Evolutionary conservation across 345 rosid species (phyloP).

Genomic region (Eucalyptus melliodora): DNA sequence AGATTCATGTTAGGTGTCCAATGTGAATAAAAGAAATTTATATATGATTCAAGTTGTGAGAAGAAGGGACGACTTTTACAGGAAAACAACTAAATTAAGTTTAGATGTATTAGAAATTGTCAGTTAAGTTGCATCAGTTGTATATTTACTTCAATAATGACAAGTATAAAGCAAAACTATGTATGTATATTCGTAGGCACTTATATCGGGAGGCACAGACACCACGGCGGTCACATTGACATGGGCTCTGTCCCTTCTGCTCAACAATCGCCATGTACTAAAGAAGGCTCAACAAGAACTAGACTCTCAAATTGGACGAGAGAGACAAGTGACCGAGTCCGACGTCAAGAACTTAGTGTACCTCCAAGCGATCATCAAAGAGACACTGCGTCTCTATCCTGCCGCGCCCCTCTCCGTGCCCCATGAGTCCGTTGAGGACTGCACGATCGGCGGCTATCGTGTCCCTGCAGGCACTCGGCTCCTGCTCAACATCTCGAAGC

Average conservation of each 20-base stretch:
- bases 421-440: constrained; percentile 39
- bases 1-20: neutral
- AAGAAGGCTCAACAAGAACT: constrained; percentile 43
- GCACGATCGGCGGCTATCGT: constrained; percentile 27
- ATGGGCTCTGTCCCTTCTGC: constrained; percentile 51
- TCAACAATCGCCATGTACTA: constrained; percentile 26
- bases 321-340: constrained; percentile 36
- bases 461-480: constrained; percentile 33
- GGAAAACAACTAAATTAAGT: neutral
- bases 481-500: constrained; percentile 39
- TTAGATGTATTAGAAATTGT: neutral
- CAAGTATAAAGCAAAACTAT: neutral
- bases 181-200: constrained; percentile 9
- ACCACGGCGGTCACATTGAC: constrained; percentile 31
- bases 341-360: constrained; percentile 36
- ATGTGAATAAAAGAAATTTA: neutral
- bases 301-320: constrained; percentile 29
- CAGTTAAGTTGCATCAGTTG: neutral
- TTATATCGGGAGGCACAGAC: constrained; percentile 42
- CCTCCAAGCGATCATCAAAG: constrained; percentile 54
- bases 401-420: constrained; percentile 42
- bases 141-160: neutral
- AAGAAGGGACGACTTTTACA: neutral
- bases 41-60: neutral
- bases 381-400: constrained; percentile 47